These are phyloP conservation scores for Tranzscheliella williamsii DNA, from an alignment of 1,284 basidiomycete species.

Conservation along the genomic window DNA sequence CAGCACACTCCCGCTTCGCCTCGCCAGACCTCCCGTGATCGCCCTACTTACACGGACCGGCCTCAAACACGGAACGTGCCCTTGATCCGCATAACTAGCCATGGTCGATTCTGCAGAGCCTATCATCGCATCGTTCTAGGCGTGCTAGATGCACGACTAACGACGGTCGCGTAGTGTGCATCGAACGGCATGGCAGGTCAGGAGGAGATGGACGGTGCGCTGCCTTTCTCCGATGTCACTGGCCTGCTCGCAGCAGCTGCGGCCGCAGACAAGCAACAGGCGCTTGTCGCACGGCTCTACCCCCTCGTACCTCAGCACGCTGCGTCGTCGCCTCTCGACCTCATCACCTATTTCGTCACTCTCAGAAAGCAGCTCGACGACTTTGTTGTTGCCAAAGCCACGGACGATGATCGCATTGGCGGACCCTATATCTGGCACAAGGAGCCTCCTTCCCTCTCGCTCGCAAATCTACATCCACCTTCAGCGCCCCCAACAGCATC, in stretches of 20 bases:
- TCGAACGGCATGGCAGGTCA: not conserved
- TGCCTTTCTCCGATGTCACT: slow-evolving; percentile 31
- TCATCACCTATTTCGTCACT: slow-evolving; percentile 10
- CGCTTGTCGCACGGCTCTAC: slow-evolving; percentile 23
- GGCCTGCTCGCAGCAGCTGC: slow-evolving; percentile 21
- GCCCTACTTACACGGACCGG: no score
- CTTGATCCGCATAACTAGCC: no score
- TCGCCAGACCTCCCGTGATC: no score
- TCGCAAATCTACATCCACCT: no score
- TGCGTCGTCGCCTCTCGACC: slow-evolving; percentile 8
- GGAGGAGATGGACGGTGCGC: slow-evolving; percentile 7
- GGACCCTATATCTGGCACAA: slow-evolving; percentile 47
- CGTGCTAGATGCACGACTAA: no score
- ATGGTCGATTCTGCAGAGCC: no score
- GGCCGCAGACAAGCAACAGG: slow-evolving; percentile 30
- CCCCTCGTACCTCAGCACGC: slow-evolving; percentile 3
- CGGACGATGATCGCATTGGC: not conserved
- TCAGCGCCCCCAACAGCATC: no score
- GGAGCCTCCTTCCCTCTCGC: slow-evolving; percentile 42
- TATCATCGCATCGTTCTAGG: no score
- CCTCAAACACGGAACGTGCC: no score
- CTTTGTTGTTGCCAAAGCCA: slow-evolving; percentile 1
- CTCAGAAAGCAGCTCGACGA: slow-evolving; percentile 4
- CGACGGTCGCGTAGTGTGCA: no score
- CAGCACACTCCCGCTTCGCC: no score